Conservation (phyloP, 495 filamentous ascomycete genomes). For the Oidiodendron maius region DNA sequence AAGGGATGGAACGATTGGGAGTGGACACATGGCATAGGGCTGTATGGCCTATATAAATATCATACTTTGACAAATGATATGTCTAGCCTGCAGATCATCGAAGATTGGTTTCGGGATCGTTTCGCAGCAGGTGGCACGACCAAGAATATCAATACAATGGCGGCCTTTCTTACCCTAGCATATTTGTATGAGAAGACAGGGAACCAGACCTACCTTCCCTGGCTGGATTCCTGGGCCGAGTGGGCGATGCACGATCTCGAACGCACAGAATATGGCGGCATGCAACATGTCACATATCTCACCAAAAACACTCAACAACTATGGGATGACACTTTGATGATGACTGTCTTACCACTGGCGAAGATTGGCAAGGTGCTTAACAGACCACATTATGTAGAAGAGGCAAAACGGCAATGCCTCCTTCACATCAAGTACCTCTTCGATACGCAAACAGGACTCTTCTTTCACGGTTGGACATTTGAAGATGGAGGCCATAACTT, state of each 20-base stretch:
- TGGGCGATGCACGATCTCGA: conserved; percentile 69
- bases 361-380: conserved; percentile 64
- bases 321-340: conserved; percentile 78
- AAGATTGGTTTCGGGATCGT: conserved; percentile 67
- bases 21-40: conserved; percentile 74
- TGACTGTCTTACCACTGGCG: conserved; percentile 70
- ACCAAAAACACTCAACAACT: conserved; percentile 60
- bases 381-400: conserved; percentile 58
- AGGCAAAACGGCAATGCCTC: conserved; percentile 67
- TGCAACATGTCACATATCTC: conserved; percentile 67
- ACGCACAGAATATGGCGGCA: conserved; percentile 62
- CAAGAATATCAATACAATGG: conserved; percentile 81
- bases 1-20: conserved; percentile 77
- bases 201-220: conserved; percentile 55
- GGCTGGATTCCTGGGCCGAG: conserved; percentile 69
- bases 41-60: conserved; percentile 76
- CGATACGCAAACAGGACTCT: conserved; percentile 59
- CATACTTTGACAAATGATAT: conserved; percentile 55
- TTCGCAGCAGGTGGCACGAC: conserved; percentile 64
- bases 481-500: conserved; percentile 64
- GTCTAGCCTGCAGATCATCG: conserved; percentile 48
- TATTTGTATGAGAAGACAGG: conserved; percentile 62
- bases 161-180: conserved; percentile 63
- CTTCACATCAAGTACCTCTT: conserved; percentile 68
- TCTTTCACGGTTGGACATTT: conserved; percentile 73